Base-by-base conservation (phyloP, 2,329 filamentous ascomycete genomes). In the Penicillium sp. region DNA sequence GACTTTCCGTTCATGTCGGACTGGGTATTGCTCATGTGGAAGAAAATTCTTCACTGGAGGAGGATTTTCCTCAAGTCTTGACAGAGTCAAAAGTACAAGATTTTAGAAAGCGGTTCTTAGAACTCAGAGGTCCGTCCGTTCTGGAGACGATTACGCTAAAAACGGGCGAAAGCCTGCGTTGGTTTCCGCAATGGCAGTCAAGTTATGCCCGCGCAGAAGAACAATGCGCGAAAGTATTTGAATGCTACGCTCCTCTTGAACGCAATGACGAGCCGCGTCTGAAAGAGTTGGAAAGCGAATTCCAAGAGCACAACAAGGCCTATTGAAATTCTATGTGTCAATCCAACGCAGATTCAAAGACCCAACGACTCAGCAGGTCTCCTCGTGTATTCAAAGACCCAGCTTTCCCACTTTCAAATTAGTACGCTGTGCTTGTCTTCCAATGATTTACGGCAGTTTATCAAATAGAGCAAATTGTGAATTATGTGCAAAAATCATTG, bases 81-180 rank as follows among this genome's bases (percentile, higher is more conserved):
- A 60, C 57, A 17, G 22, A 57, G 15, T 53, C 35, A 47, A 57
- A 33, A 28, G 57, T 47, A 13, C 26, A 53, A 49, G 40, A 40
- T 4, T 59, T 58, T 49, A 37, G n/a, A 24, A 56, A 57, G 22
- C 28, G 15, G 9, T 49, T 63, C 26, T 38, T 56, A 54, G 45
- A 53, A n/a, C 30, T n/a, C 22, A 33, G 58, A 38, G 47, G 28
- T 0, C 33, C n/a, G 22, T 63, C 47, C 22, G 19, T 13, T 35
- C 47, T 53, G 30, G 15, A 37, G 28, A 53, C 6, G 19, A 37
- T 53, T 30, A 59, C 38, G 12, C 38, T 59, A 10, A 53, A 22
- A 26, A 60, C 57, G 15, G 57, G 61, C 12, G 61, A 60, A 42
- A 42, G n/a, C 17, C 28, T 60, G 26, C 57, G 61, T 30, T 55